Conservation (phyloP, 2,329 filamentous ascomycete genomes). For the Arthrocladium fulminans region DNA sequence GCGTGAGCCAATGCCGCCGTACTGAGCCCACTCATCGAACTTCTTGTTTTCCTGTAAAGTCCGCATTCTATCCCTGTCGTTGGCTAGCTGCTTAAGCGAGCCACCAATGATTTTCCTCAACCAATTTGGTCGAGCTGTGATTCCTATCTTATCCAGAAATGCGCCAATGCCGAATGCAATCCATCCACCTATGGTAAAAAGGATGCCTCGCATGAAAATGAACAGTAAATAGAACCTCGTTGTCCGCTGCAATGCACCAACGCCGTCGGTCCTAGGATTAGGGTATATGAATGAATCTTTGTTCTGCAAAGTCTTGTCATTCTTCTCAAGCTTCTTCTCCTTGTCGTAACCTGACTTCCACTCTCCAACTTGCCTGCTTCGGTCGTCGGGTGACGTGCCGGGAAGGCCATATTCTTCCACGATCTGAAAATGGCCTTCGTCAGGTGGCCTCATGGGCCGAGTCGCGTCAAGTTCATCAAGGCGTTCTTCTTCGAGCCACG, state of each 20-base stretch:
- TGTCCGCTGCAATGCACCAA: constrained; percentile 70
- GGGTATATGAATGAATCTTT: constrained; percentile 28
- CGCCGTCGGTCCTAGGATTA: constrained; percentile 46
- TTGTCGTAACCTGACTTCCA: constrained; percentile 41
- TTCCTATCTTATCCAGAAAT: constrained; percentile 49
- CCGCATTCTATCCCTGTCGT: constrained; percentile 20
- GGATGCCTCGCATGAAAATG: constrained; percentile 68
- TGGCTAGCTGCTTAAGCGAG: constrained; percentile 17
- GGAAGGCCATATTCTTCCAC: constrained; percentile 24
- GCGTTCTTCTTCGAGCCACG: constrained; percentile 87
- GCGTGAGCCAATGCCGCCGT: constrained; percentile 39
- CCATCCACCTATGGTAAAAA: constrained; percentile 53
- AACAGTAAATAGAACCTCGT: constrained; percentile 65
- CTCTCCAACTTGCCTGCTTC: constrained; percentile 16
- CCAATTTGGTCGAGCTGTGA: constrained; percentile 57
- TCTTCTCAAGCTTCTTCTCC: constrained; percentile 38
- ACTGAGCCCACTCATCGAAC: constrained; percentile 7
- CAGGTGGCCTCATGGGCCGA: constrained; percentile 15
- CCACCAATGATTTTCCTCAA: constrained; percentile 36
- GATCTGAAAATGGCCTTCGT: constrained; percentile 23
- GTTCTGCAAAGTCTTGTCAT: constrained; percentile 19
- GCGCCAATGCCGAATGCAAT: constrained; percentile 47
- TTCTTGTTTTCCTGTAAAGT: constrained; percentile 8
- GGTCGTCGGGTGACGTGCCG: constrained; percentile 22
- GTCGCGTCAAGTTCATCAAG: constrained; percentile 61